Conservation (phyloP, 2,329 filamentous ascomycete genomes). For the Diaporthe velutina region DNA sequence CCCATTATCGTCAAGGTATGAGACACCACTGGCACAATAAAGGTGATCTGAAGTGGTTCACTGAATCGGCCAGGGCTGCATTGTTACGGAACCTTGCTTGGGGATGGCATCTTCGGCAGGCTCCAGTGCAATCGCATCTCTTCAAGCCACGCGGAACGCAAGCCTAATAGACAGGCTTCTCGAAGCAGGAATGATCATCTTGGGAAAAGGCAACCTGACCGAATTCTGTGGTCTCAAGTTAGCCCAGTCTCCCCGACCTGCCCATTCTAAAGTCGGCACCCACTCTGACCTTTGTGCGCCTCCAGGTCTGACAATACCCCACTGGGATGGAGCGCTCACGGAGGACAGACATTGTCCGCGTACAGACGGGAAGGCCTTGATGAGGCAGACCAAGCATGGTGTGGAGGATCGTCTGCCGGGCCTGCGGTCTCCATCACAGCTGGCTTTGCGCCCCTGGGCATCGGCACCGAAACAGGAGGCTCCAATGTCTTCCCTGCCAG, state of each 20-base stretch:
- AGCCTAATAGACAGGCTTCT: slow-evolving; percentile 48
- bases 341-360: slow-evolving; percentile 41
- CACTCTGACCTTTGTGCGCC: slow-evolving; percentile 30
- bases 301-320: slow-evolving; percentile 52
- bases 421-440: slow-evolving; percentile 54
- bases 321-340: slow-evolving; percentile 54
- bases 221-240: slow-evolving; percentile 45
- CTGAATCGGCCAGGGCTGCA: slow-evolving; percentile 47
- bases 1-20: slow-evolving; percentile 53
- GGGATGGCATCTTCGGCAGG: slow-evolving; percentile 57
- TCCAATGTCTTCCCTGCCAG: slow-evolving; percentile 55
- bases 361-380: slow-evolving; percentile 37
- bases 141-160: slow-evolving; percentile 51
- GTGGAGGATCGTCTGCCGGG: slow-evolving; percentile 49
- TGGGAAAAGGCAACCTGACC: slow-evolving; percentile 56
- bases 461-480: slow-evolving; percentile 54
- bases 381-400: slow-evolving; percentile 42
- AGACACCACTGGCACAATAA: not conserved
- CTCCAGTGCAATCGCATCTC: slow-evolving; percentile 52
- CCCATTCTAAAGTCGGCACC: slow-evolving; percentile 22
- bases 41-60: not conserved
- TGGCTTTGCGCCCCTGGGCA: slow-evolving; percentile 54
- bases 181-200: not conserved
- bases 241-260: slow-evolving; percentile 27
- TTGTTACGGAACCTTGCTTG: slow-evolving; percentile 51